A percentile compares a stretch with the other conserved stretches of the same genome.
Conservation (phyloP, 140 eudicot genomes). For the Flaveria floridana region DNA sequence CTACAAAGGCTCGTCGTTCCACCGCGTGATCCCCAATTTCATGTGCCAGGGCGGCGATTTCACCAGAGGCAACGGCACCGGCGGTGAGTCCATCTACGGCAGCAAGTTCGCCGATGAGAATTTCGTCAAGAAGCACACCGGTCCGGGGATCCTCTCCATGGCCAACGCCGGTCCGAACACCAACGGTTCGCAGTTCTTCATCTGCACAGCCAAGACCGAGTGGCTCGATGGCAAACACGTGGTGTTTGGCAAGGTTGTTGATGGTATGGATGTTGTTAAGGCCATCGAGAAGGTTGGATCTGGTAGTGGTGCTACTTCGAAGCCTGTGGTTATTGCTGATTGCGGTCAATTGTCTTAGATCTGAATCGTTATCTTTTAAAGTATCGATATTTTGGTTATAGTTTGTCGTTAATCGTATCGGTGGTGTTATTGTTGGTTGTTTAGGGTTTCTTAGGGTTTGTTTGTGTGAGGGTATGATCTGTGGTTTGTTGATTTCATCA, state of each 20-base stretch:
- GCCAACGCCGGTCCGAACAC: conserved; percentile 66
- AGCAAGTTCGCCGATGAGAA: conserved; percentile 61
- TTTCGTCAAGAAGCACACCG: conserved; percentile 62
- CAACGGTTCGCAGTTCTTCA: conserved; percentile 68
- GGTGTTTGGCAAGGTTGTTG: conserved; percentile 57
- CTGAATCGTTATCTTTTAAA: not conserved
- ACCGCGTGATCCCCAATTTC: conserved; percentile 68
- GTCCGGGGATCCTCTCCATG: conserved; percentile 62
- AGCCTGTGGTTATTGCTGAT: conserved; percentile 51
- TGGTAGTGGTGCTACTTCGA: conserved; percentile 37
- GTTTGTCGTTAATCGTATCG: not conserved
- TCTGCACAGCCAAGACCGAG: conserved; percentile 61
- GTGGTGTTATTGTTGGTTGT: conserved; percentile 9
- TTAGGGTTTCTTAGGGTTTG: conserved; percentile 22
- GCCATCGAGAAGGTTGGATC: conserved; percentile 65
- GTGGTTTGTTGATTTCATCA: conserved; percentile 23
- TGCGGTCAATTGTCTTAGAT: conserved; percentile 34
- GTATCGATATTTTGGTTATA: not conserved
- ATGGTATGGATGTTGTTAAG: conserved; percentile 58
- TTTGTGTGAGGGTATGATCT: conserved; percentile 16
- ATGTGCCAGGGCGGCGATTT: conserved; percentile 72
- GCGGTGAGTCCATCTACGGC: conserved; percentile 67
- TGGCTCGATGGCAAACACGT: conserved; percentile 71
- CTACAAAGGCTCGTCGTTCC: conserved; percentile 53
- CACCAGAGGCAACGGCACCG: conserved; percentile 60